phyloP scores from a whole-genome alignment of 2,329 filamentous ascomycete genomes.

The Uncinocarpus reesii region DNA sequence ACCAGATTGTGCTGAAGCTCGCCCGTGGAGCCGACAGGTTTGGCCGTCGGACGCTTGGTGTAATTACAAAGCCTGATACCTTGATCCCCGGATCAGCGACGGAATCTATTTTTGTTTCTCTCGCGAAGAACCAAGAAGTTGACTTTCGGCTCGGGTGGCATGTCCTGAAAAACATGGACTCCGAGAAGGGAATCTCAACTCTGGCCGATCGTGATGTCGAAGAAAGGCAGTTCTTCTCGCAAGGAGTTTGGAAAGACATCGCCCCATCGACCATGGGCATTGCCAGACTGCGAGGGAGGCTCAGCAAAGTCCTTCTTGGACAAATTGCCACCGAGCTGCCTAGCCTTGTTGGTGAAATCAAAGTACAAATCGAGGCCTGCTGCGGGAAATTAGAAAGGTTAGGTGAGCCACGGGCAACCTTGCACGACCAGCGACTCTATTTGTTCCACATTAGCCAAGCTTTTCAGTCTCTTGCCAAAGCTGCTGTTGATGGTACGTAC shows the following conservation, averaged over 20 bases:
- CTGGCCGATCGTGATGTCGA: slow-evolving; percentile 17
- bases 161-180: slow-evolving; percentile 5
- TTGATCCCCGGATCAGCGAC: not conserved
- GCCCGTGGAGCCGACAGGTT: slow-evolving; percentile 29
- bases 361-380: slow-evolving; percentile 26
- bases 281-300: slow-evolving; percentile 17
- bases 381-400: slow-evolving; percentile 36
- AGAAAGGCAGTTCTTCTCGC: slow-evolving; percentile 20
- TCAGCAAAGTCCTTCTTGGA: slow-evolving; percentile 21
- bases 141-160: slow-evolving; percentile 12
- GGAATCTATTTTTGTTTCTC: slow-evolving; percentile 2
- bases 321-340: slow-evolving; percentile 23
- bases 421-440: slow-evolving; percentile 41
- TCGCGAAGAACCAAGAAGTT: slow-evolving; percentile 13
- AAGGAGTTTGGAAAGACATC: slow-evolving; percentile 18
- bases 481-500: slow-evolving; percentile 28
- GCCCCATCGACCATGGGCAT: slow-evolving; percentile 17
- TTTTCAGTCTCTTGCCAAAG: slow-evolving; percentile 29
- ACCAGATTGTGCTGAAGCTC: slow-evolving; percentile 38
- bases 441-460: slow-evolving; percentile 29
- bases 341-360: slow-evolving; percentile 19
- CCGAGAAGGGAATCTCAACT: slow-evolving; percentile 5
- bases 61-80: slow-evolving; percentile 53
- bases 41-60: slow-evolving; percentile 35
- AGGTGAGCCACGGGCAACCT: slow-evolving; percentile 27